phyloP scores from a whole-genome alignment of 169 alveolate species.

The Plasmodium fragile region DNA sequence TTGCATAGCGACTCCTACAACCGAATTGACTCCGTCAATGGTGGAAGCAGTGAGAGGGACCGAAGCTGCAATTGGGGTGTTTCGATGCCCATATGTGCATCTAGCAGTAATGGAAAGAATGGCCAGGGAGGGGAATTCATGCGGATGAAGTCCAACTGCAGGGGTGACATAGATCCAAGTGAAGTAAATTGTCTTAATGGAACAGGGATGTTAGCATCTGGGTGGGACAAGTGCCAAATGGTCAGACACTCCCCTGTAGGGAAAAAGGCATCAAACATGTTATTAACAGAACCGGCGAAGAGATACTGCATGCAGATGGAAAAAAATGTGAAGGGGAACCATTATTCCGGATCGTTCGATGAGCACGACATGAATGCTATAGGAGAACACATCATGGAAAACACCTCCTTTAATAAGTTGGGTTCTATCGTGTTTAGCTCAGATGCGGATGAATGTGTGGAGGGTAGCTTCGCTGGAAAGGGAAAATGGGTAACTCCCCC shows the following conservation, averaged over 20 bases:
- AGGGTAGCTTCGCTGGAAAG: neutral
- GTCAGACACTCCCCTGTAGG: neutral
- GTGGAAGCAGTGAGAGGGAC: neutral
- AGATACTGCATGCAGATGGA: neutral
- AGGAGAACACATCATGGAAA: neutral
- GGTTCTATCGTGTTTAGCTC: neutral
- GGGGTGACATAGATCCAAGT: neutral
- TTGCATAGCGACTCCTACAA: neutral
- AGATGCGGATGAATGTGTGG: neutral
- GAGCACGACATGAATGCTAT: constrained; percentile 5
- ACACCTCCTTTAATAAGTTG: constrained; percentile 28
- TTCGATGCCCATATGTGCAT: neutral
- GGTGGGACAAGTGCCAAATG: neutral
- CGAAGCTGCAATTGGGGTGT: neutral
- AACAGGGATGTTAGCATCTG: neutral
- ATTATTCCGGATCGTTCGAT: neutral
- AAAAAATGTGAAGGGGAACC: neutral
- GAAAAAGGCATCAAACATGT: neutral
- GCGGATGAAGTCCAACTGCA: neutral
- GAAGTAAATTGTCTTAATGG: neutral
- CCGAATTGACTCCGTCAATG: neutral
- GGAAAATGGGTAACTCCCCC: neutral
- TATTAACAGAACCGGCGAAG: neutral
- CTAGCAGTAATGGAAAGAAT: neutral
- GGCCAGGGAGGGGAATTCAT: neutral